phyloP scores from a whole-genome alignment of 1,284 basidiomycete species.

The Cystobasidiaceae sp. region DNA sequence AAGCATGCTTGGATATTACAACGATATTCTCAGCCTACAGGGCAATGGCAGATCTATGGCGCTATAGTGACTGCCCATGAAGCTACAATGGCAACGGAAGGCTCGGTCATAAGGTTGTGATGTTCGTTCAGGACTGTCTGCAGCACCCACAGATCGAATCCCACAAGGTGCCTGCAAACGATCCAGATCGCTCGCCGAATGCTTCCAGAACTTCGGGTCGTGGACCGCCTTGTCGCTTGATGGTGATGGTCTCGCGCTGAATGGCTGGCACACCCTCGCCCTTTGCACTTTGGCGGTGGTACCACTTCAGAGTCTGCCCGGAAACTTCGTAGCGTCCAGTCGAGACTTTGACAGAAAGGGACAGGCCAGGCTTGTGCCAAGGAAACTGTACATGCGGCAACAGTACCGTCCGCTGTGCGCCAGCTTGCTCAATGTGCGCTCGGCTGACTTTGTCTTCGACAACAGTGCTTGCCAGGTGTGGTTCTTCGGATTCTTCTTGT shows the following conservation, averaged over 20 bases:
- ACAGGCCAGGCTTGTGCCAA: constrained; percentile 39
- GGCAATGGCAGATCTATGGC: too few relatives aligned
- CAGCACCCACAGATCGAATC: not conserved
- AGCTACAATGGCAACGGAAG: too few relatives aligned
- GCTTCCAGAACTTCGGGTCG: constrained; percentile 11
- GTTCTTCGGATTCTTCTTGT: constrained; percentile 2
- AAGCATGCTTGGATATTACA: too few relatives aligned
- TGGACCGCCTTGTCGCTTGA: constrained; percentile 18
- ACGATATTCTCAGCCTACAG: too few relatives aligned
- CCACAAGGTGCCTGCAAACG: not conserved
- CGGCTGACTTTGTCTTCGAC: not conserved
- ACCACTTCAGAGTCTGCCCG: constrained; percentile 73
- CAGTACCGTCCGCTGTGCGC: constrained; percentile 29
- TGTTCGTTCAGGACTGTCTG: not conserved
- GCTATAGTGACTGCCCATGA: too few relatives aligned
- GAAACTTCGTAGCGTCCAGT: constrained; percentile 63
- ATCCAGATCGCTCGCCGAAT: not conserved
- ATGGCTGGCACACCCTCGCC: not conserved
- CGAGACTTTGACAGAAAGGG: constrained; percentile 56
- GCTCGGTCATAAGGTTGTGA: too few relatives aligned
- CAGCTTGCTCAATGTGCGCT: constrained; percentile 24
- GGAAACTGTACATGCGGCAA: constrained; percentile 18
- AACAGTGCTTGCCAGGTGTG: not conserved
- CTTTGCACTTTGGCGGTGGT: constrained; percentile 57
- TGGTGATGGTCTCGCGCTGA: constrained; percentile 6